A percentile compares a stretch with the other conserved stretches of the same genome.
Evolutionary conservation across 805 yeast genomes (phyloP).

Genomic region (Saturnispora halmiae): DNA sequence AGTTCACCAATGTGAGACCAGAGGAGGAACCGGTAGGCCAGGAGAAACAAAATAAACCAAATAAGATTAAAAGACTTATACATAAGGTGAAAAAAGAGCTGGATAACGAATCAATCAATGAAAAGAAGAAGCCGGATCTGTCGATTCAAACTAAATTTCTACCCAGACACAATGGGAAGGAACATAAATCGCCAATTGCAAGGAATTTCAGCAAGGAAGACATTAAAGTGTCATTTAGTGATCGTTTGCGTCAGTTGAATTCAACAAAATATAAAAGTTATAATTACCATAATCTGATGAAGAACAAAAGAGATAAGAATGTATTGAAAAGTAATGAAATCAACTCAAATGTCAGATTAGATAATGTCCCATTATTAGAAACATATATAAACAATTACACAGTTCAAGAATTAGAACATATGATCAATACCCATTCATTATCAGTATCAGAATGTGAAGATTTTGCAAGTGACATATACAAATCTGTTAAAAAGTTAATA

Average conservation of each 20-base stretch:
- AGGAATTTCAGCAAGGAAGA: conserved; percentile 24
- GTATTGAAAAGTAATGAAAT: conserved; percentile 8
- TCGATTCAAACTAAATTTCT: conserved; percentile 7
- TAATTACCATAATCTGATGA: conserved; percentile 21
- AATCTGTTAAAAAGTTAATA: conserved; percentile 33
- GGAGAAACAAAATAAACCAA: conserved; percentile 12
- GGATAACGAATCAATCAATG: conserved; percentile 3
- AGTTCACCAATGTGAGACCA: conserved; percentile 26
- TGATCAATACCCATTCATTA: conserved; percentile 22
- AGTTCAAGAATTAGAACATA: conserved; percentile 24
- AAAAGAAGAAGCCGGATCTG: conserved; percentile 3
- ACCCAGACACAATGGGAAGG: conserved; percentile 14
- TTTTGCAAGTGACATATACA: conserved; percentile 43
- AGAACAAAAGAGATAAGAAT: conserved; percentile 25
- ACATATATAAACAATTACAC: conserved; percentile 16
- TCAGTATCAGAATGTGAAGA: conserved; percentile 30
- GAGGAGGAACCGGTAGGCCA: conserved; percentile 6
- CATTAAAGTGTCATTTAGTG: conserved; percentile 18
- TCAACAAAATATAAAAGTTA: conserved; percentile 25
- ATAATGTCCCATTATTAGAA: not conserved
- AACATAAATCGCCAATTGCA: conserved; percentile 25
- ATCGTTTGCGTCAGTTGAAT: conserved; percentile 11
- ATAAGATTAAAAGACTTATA: conserved; percentile 18
- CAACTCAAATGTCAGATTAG: not conserved
- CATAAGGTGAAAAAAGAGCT: conserved; percentile 16